Conservation (phyloP, 257 asterid genomes). For the Vinca minor region DNA sequence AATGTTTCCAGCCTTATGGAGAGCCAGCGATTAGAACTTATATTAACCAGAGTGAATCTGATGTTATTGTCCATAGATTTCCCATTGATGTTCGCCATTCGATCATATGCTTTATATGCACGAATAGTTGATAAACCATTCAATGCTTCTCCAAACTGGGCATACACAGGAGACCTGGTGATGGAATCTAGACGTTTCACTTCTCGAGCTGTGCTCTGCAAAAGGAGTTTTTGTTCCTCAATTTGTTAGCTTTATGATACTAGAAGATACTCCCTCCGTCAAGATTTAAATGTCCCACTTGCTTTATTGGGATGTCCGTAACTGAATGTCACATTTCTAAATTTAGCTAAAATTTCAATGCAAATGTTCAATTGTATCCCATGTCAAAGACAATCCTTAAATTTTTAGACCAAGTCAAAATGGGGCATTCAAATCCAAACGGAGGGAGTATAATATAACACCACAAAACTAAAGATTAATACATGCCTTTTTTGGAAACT, state of each 20-base stretch:
- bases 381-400: too few species aligned
- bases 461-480: neutral
- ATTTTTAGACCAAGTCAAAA: too few species aligned
- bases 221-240: neutral
- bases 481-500: too few species aligned
- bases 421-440: too few species aligned
- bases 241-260: neutral
- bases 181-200: constrained; percentile 83
- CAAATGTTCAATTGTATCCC: too few species aligned
- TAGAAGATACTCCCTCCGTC: too few species aligned
- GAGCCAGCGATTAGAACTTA: constrained; percentile 87
- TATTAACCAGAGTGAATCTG: constrained; percentile 62
- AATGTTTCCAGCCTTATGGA: constrained; percentile 69
- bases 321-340: too few species aligned
- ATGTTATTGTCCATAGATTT: constrained; percentile 73
- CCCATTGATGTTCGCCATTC: constrained; percentile 77
- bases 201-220: constrained; percentile 90
- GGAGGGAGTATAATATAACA: too few species aligned
- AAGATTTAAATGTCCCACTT: too few species aligned
- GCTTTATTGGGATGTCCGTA: too few species aligned
- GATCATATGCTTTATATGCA: constrained; percentile 85
- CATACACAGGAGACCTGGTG: constrained; percentile 80
- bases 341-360: too few species aligned
- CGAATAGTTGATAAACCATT: constrained; percentile 80
- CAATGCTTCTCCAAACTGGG: constrained; percentile 87